Base-by-base conservation (phyloP, 2,329 filamentous ascomycete genomes). In the Fusarium sp. region DNA sequence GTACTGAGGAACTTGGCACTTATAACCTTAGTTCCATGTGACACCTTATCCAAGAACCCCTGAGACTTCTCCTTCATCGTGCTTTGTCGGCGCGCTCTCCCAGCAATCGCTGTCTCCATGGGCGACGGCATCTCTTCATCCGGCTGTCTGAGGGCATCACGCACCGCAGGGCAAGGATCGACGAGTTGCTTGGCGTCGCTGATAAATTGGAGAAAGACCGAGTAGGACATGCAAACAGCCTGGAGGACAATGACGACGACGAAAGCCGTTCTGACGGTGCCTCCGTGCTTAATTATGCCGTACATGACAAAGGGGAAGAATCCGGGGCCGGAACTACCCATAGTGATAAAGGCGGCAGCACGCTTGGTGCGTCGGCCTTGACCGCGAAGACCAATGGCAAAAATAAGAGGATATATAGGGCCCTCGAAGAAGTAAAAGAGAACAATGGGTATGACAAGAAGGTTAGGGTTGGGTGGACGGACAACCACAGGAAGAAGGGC, bases 361-460 rank as follows among this genome's bases (percentile, higher is more conserved):
- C 92, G 88, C 83, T 97, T 97, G 8, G 93, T 95, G 73, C 94
- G 88, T n/a, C 89, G 88, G 1, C 94, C 94, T 56, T 97, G 89
- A 2, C 94, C 94, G 6, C 94, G 90, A 67, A 97, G 91, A 7
- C 92, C 93, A 18, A 96, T 87, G 7, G 93, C 91, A 75, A 95
- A 94, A 68, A 96, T 91, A 4, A 95, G 90, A 0, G 95, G 94
- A 86, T 94, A 97, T 75, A 94, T 90, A 58, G 94, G 94, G 0
- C 92, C 93, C 81, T 96, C 94, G 78, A 93, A 94, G 81, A 97
- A 94, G 74, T 94, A 91, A 72, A 93, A 92, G 35, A 95, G 77
- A 44, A 91, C 85, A 6, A 93, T 84, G 73, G 94, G 91, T n/a
- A 90, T 85, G 31, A 85, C 83, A 31, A 90, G 80, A 1, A 88